Conservation (phyloP, 225 moss, liverwort and hornwort species). For the Pseudoscleropodium purum region DNA sequence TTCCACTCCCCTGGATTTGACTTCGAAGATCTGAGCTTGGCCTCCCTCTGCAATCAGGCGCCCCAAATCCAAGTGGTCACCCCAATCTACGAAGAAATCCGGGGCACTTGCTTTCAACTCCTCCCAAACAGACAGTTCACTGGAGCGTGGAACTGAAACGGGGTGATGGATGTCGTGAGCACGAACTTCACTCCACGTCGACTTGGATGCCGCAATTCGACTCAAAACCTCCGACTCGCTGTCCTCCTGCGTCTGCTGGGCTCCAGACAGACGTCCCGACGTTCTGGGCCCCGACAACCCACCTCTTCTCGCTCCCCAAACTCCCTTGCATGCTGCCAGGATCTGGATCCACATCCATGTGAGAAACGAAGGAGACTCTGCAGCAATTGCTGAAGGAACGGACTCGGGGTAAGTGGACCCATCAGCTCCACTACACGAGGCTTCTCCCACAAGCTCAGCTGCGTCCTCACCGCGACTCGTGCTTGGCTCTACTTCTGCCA, state of each 20-base stretch:
- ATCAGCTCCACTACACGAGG: neutral
- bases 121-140: neutral
- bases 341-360: neutral
- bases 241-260: no score
- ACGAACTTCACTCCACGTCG: neutral
- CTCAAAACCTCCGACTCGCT: neutral
- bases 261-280: neutral
- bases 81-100: neutral
- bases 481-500: neutral
- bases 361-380: neutral
- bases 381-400: neutral
- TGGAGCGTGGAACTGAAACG: fast-evolving
- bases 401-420: neutral
- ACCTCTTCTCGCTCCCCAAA: neutral
- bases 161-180: neutral
- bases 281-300: neutral
- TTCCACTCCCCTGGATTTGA: no score
- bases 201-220: neutral
- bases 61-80: fast-evolving
- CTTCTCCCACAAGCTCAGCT: neutral
- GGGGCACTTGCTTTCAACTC: neutral
- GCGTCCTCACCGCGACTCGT: neutral
- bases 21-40: neutral
- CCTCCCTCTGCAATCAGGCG: neutral
- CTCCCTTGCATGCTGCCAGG: neutral